Percentiles rank a stretch among this genome's conserved stretches.
phyloP scores from a whole-genome alignment of 2,329 filamentous ascomycete species.

The Penicillium sp. region DNA sequence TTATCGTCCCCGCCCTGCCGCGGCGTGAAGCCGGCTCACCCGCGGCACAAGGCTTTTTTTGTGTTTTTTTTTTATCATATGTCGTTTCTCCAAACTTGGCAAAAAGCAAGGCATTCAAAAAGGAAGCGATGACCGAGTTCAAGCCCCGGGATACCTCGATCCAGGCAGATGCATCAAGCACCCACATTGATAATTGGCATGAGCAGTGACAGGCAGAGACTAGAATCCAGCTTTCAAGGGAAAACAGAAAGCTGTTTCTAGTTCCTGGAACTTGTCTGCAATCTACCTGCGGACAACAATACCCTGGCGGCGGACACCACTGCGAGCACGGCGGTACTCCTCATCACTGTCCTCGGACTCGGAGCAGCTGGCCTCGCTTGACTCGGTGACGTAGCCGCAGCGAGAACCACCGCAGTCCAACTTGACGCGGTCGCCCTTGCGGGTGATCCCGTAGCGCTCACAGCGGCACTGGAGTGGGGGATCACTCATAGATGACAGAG shows the following conservation, averaged over 20 bases:
- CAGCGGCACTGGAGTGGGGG: constrained; percentile 74
- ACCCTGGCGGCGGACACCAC: constrained; percentile 41
- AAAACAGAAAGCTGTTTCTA: neutral
- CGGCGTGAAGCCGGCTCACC: constrained; percentile 25
- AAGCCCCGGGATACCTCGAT: constrained; percentile 8
- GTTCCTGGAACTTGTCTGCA: constrained; percentile 10
- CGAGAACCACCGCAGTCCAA: constrained; percentile 90
- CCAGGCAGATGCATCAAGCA: constrained; percentile 8
- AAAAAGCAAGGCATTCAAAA: constrained; percentile 8
- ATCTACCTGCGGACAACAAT: constrained; percentile 45
- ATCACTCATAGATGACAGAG: constrained; percentile 68
- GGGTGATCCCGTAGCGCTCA: constrained; percentile 95
- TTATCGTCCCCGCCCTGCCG: constrained; percentile 25
- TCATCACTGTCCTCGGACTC: constrained; percentile 52
- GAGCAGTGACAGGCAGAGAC: neutral
- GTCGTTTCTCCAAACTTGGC: constrained; percentile 1
- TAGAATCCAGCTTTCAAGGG: neutral
- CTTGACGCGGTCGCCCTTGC: constrained; percentile 89
- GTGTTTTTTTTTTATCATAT: constrained; percentile 6
- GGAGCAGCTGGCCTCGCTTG: constrained; percentile 70
- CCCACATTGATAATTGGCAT: neutral
- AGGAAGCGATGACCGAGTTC: constrained; percentile 6
- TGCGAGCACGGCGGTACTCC: constrained; percentile 43
- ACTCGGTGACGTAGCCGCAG: constrained; percentile 74
- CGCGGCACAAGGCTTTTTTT: constrained; percentile 25